phyloP scores from a whole-genome alignment of 2,329 filamentous ascomycete species.

The Trichoderma koningii region DNA sequence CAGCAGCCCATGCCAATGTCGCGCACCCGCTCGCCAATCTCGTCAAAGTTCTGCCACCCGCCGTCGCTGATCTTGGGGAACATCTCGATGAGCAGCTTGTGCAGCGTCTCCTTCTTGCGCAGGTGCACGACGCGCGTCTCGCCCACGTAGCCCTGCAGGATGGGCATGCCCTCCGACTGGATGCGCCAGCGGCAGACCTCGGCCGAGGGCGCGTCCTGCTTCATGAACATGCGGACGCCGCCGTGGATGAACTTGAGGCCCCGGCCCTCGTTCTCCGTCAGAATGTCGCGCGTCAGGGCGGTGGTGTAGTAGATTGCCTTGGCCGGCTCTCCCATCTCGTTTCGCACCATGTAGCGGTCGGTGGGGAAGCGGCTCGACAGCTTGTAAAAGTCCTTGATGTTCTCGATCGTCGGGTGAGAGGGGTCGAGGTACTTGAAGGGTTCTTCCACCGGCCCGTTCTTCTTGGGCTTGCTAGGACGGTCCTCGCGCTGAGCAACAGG shows the following conservation, averaged over 20 bases:
- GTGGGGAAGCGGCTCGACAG: constrained; percentile 82
- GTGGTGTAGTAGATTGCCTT: constrained; percentile 98
- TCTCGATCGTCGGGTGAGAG: constrained; percentile 72
- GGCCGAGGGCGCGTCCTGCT: constrained; percentile 85
- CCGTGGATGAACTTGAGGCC: constrained; percentile 96
- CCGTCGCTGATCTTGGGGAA: constrained; percentile 84
- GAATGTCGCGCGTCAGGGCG: constrained; percentile 78
- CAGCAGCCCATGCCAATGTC: constrained; percentile 89
- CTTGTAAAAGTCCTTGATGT: constrained; percentile 82
- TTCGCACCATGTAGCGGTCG: constrained; percentile 94
- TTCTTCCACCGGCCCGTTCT: constrained; percentile 71
- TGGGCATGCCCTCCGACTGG: constrained; percentile 89
- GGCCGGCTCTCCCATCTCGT: constrained; percentile 80
- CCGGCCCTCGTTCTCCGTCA: constrained; percentile 82
- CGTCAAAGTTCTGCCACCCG: constrained; percentile 74
- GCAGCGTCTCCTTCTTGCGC: constrained; percentile 75
- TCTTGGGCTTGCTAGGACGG: constrained; percentile 42
- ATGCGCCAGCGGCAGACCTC: constrained; percentile 93
- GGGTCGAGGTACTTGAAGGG: constrained; percentile 87
- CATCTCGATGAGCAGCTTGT: constrained; percentile 87
- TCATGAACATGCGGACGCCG: constrained; percentile 98
- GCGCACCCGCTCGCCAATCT: constrained; percentile 81
- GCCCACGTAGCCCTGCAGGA: constrained; percentile 88
- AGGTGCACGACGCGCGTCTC: constrained; percentile 73
- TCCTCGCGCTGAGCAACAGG: constrained; percentile 34